Evolutionary conservation across 495 filamentous ascomycete species (phyloP).

Genomic region (Opeltia flavorubescens): DNA sequence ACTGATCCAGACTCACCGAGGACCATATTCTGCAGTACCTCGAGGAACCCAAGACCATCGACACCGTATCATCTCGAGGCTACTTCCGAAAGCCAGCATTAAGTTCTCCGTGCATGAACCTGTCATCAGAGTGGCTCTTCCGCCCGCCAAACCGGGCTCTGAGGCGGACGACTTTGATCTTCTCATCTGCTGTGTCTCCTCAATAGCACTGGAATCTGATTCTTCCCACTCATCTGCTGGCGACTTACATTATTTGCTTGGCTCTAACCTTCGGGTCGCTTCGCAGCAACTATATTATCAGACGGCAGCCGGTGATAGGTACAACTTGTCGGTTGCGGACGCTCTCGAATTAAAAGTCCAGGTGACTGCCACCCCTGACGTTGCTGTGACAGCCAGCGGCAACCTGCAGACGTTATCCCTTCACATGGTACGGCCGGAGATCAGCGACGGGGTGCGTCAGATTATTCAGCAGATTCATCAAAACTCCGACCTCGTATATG

Average conservation of each 20-base stretch:
- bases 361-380: constrained; percentile 70
- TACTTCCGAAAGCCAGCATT: constrained; percentile 86
- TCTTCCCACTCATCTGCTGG: constrained; percentile 83
- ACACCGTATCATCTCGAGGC: constrained; percentile 69
- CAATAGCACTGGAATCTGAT: constrained; percentile 80
- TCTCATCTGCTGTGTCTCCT: constrained; percentile 86
- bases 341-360: constrained; percentile 74
- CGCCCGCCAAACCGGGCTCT: constrained; percentile 49
- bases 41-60: constrained; percentile 18
- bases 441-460: constrained; percentile 80
- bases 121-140: constrained; percentile 76
- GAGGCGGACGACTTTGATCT: constrained; percentile 67
- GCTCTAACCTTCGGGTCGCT: constrained; percentile 65
- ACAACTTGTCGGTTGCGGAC: constrained; percentile 76
- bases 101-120: constrained; percentile 96
- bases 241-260: constrained; percentile 73
- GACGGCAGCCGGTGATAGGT: constrained; percentile 62
- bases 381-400: constrained; percentile 66
- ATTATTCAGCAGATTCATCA: constrained; percentile 67
- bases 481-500: constrained; percentile 50
- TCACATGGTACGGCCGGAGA: constrained; percentile 81
- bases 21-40: constrained; percentile 28
- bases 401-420: constrained; percentile 75
- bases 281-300: constrained; percentile 95
- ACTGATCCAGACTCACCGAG: constrained; percentile 47